These are phyloP conservation scores for Delonix regia DNA, from an alignment of 306 rosid species.

Conservation along the genomic window DNA sequence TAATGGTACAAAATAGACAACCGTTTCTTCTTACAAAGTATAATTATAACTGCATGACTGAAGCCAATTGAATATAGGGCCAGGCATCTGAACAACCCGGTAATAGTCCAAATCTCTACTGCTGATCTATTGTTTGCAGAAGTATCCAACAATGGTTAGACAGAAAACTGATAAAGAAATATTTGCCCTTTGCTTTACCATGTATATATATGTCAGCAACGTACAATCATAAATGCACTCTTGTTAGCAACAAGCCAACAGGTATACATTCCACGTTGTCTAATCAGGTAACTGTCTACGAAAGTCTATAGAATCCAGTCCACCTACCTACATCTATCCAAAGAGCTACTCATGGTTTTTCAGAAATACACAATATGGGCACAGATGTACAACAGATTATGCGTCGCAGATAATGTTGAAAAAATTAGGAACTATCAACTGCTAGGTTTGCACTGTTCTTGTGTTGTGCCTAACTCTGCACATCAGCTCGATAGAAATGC, in stretches of 20 bases:
- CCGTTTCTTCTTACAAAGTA: background rate
- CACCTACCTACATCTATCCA: conserved; percentile 24
- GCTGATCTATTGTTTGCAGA: background rate
- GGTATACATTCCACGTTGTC: conserved; percentile 44
- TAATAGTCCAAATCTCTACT: background rate
- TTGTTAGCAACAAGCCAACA: conserved; percentile 29
- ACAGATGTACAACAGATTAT: conserved; percentile 21
- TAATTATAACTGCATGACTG: background rate
- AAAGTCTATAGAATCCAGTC: conserved; percentile 30
- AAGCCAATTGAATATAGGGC: background rate
- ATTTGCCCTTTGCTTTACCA: conserved; percentile 28
- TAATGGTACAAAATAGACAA: background rate
- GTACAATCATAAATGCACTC: conserved; percentile 23
- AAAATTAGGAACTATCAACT: background rate
- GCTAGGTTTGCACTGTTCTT: conserved; percentile 27
- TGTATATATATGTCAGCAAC: conserved; percentile 32
- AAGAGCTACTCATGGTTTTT: conserved; percentile 31
- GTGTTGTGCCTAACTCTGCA: conserved; percentile 24
- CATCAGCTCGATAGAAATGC: conserved; percentile 71
- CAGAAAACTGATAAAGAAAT: conserved; percentile 17
- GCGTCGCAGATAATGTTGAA: conserved; percentile 3
- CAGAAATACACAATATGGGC: conserved; percentile 6
- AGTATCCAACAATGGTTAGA: background rate
- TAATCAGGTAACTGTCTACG: conserved; percentile 37
- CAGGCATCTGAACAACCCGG: background rate